Evolutionary conservation across 306 rosid species (phyloP), one percentile per base, ranked within the genome.

Genomic region (Carpinus fangiana): DNA sequence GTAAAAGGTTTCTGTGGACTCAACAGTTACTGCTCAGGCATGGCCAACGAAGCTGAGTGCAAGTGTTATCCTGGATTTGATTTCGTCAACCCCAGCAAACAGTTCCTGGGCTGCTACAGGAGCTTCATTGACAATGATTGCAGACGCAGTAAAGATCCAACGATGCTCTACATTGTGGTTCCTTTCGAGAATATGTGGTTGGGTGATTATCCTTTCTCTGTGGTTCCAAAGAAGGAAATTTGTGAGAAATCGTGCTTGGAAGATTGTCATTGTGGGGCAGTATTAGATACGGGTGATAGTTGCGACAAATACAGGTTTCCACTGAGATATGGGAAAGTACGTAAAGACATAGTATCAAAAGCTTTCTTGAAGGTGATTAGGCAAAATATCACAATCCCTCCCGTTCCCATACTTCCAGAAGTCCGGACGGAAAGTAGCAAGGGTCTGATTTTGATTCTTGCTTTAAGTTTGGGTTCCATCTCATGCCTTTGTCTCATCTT

Each of bases 311-410:
- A 34, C 36, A 65, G 36, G 70, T 47, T 65, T 38, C 70, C 70
- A 0, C 48, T 65, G 0, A 65, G 48, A 65, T 65, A 65, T 17
- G 70, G 70, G 0, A 65, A 23, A 65, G 3, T 7, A 7, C 2
- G 5, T 65, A 4, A 1, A 65, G 8, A 0, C 48, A 2, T 4
- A 14, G 0, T 20, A 3, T 8, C 0, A 12, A 17, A 2, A 1
- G 14, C 70, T 13, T 65, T 34, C 23, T 34, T 65, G 26, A 65
- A 8, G 70, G 47, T 16, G 47, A 31, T 12, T 16, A 7, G 45
- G 2, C 4, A 0, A 31, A 31, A 16, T 28, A 5, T 17, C 41
- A 31, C 13, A 28, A 6, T 9, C 46, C 1, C 26, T n/a, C 28
- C 62, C 5, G 26, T 0, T 56, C 4, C 62, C 3, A 7, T 14